Evolutionary conservation across 495 filamentous ascomycete genomes (phyloP), one percentile per base, ranked within the genome.

Genomic region (Penicillium alfredii): DNA sequence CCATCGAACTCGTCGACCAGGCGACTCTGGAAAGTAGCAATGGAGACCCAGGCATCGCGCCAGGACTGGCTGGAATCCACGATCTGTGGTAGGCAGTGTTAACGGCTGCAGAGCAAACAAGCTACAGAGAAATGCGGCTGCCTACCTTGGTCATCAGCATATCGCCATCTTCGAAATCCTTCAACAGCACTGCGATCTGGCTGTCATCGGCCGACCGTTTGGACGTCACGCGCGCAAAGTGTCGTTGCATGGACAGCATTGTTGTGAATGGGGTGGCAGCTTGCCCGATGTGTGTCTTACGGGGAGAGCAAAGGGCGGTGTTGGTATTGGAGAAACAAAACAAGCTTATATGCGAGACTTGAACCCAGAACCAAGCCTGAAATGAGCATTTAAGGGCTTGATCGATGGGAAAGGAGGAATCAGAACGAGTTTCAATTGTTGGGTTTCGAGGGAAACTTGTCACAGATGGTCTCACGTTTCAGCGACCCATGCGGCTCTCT

Each of bases 121-220:
- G 35, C 28, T 35, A 34, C 30, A 20, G 18, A 19, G 16, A 35
- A 36, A 40, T 3, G 30, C 24, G 32, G 31, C 12, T 33, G 38
- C 63, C 17, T 66, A 88, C 86, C 68, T 78, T 77, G 45, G 74
- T 72, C 29, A 94, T 71, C 48, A 88, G 74, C 41, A 76, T 80
- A 56, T 94, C 85, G 2, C 81, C 84, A 53, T 92, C 82, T 37
- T 89, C 82, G 53, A 88, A 93, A 39, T 94, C 88, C 35, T 76
- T 82, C 16, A 94, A 60, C 20, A 94, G 62, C 19, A 83, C 73
- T 3, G 80, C 76, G 14, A 94, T 80, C 48, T 87, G 80, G 37
- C 79, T 81, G 50, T 88, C 82, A 56, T 94, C 82, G 21, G 81
- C 85, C 3, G 78, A 75, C 26, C 80, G 68, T 50, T 72, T 78